Conservation (phyloP, 2,329 filamentous ascomycete species). For the Aureobasidium pullulans region DNA sequence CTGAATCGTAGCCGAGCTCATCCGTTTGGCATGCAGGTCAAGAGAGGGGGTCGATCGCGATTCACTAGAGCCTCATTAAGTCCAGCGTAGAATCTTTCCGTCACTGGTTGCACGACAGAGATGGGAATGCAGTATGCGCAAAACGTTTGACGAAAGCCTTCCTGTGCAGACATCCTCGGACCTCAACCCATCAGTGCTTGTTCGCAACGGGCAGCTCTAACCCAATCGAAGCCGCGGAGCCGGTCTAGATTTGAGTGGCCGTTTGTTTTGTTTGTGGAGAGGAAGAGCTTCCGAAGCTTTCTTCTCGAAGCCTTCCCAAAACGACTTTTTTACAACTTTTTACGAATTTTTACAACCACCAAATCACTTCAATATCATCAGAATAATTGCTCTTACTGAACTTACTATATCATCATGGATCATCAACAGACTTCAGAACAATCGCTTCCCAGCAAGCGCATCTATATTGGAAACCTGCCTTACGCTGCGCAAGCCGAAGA, state of each 20-base stretch:
- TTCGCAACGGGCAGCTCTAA: not conserved
- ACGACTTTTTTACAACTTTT: slow-evolving; percentile 1
- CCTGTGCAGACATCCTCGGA: too few species aligned
- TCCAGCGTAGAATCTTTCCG: not conserved
- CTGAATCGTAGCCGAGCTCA: not conserved
- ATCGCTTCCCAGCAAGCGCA: slow-evolving; percentile 10
- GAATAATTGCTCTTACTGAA: not conserved
- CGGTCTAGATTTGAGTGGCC: not conserved
- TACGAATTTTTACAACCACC: not conserved
- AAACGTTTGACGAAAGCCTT: not conserved
- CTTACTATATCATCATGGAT: not conserved
- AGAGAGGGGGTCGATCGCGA: not conserved
- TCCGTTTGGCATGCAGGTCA: not conserved
- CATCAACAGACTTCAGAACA: not conserved
- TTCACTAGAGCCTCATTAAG: not conserved
- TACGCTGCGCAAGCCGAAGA: slow-evolving; percentile 48
- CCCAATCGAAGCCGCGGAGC: not conserved
- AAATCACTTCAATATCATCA: not conserved
- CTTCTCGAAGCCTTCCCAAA: slow-evolving; percentile 12
- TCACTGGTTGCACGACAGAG: not conserved
- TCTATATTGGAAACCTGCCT: slow-evolving; percentile 50
- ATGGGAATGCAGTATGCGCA: not conserved
- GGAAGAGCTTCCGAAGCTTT: slow-evolving; percentile 4
- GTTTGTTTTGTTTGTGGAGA: slow-evolving; percentile 11
- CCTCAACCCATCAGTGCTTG: not conserved